Evolutionary conservation across 148 eudicot species (phyloP).

Genomic region (Gaultheria prostrata): DNA sequence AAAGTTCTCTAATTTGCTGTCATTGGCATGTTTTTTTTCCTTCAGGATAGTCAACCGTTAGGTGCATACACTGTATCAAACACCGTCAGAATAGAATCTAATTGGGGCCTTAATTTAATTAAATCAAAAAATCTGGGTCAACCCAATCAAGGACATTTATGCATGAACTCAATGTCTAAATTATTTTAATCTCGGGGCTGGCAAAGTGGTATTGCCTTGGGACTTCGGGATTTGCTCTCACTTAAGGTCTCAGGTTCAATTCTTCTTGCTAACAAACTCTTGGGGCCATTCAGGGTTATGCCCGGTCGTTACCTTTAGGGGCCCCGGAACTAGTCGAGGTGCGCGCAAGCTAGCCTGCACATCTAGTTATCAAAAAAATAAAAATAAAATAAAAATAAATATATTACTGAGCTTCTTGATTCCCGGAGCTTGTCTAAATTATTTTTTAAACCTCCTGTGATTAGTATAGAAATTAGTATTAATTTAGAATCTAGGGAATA

Average conservation of each 20-base stretch:
- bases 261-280: too few relatives aligned
- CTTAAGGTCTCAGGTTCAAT: too few relatives aligned
- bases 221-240: too few relatives aligned
- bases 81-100: background rate
- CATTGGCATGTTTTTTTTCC: background rate
- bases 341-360: too few relatives aligned
- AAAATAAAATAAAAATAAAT: too few relatives aligned
- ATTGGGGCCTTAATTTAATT: background rate
- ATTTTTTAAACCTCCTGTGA: background rate
- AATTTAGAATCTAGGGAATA: background rate
- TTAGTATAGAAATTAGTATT: background rate
- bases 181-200: too few relatives aligned
- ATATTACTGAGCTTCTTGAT: too few relatives aligned
- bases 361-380: too few relatives aligned
- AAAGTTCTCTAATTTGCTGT: background rate
- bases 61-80: background rate
- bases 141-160: background rate
- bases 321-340: too few relatives aligned
- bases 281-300: background rate
- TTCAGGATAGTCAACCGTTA: background rate
- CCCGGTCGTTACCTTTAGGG: too few relatives aligned
- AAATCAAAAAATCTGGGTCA: background rate
- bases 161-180: too few relatives aligned
- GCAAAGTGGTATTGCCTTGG: too few relatives aligned
- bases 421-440: background rate